Evolutionary conservation across 345 rosid species (phyloP), one percentile per base, ranked within the genome.

Genomic region (Sisymbrium irio): DNA sequence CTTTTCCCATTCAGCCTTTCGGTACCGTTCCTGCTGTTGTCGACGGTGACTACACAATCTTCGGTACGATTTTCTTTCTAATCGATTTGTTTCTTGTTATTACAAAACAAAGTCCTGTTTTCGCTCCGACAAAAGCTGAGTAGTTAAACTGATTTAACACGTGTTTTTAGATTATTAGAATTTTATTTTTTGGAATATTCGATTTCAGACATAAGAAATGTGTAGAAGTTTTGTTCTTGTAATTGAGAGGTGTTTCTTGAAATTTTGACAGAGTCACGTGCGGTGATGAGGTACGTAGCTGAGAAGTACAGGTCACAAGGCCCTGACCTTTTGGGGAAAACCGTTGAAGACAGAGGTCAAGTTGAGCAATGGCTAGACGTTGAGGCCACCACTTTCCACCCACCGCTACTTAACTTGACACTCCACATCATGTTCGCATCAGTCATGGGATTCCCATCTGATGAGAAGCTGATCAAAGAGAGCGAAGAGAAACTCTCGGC

Each of bases 361-460:
- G 90, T 91, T 3, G 97, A 87, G 37, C 91, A 84, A 36, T 91
- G 94, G 94, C 80, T 91, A 0, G 88, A 91, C 7, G 87, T 87
- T 0, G 94, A 88, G 61, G 89, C 90, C 2, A 81, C 82, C 1
- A 76, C 67, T 61, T 87, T 13, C 80, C 76, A 88, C 73, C 97
- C 89, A 8, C 85, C 78, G 0, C 54, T 87, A 33, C 68, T 72
- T 47, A 62, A 71, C 45, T 15, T 87, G 3, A 75, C 88, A 1
- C 0, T 85, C 0, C 85, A 87, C 49, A 53, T 85, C 7, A 14
- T 84, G 67, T 88, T 85, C 8, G 66, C 83, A 0, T n/a, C 92
- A 2, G 36, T 49, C 4, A 7, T 82, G 46, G 92, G 94, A 0
- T 62, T 84, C 36, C 61, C 81, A 4, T 25, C 76, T 1, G 89